phyloP scores from a whole-genome alignment of 805 yeast genomes.

The Pichia occidentalis region DNA sequence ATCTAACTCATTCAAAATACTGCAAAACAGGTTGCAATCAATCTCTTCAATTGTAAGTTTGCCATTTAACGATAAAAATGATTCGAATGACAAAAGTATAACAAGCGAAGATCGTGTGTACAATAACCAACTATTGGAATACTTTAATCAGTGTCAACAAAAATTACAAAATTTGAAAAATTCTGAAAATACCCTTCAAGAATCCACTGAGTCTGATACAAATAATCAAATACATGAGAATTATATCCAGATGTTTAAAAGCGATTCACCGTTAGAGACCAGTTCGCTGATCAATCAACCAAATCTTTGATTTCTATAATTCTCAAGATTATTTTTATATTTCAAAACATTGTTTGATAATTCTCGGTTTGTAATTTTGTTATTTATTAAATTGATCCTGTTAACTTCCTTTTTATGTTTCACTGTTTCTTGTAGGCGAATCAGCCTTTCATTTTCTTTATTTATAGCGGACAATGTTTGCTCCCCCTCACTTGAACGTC shows the following conservation, averaged over 20 bases:
- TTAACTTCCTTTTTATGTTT: constrained; percentile 38
- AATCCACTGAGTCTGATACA: too few species aligned
- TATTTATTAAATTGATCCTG: constrained; percentile 27
- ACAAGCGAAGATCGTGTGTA: constrained; percentile 12
- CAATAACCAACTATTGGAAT: constrained; percentile 31
- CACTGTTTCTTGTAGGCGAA: constrained; percentile 11
- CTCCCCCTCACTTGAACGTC: constrained; percentile 50
- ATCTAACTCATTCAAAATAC: constrained; percentile 77
- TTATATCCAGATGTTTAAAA: constrained; percentile 12
- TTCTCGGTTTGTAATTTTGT: constrained; percentile 24
- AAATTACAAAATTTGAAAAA: constrained; percentile 22
- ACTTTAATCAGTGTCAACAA: constrained; percentile 43
- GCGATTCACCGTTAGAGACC: constrained; percentile 14
- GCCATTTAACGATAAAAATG: constrained; percentile 20
- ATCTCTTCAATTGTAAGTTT: constrained; percentile 37
- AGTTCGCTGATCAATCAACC: constrained; percentile 14
- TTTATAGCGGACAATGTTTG: constrained; percentile 37
- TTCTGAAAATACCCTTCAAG: too few species aligned
- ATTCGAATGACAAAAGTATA: constrained; percentile 16
- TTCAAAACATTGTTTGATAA: constrained; percentile 43
- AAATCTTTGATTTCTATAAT: constrained; percentile 41
- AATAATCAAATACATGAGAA: constrained; percentile 6
- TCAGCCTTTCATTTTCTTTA: constrained; percentile 15
- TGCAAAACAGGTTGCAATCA: constrained; percentile 68
- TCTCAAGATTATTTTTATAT: constrained; percentile 68